These are phyloP conservation scores for Pythium volutum DNA, from an alignment of 352 stramenopile species.

Conservation along the genomic window DNA sequence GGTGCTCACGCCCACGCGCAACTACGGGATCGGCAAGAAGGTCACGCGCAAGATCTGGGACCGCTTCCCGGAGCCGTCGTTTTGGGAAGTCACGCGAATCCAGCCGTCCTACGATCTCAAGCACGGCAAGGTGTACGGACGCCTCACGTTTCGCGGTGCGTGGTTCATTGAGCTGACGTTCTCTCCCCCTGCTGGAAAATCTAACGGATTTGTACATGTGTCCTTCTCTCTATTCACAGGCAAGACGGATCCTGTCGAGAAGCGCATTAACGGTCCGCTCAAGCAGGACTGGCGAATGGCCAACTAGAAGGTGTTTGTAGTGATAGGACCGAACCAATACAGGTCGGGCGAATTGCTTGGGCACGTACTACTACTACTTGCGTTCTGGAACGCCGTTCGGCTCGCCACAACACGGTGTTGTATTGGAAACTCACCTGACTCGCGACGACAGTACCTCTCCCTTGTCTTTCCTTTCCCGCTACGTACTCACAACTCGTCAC, in stretches of 20 bases:
- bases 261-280: conserved; percentile 74
- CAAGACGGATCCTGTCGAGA: conserved; percentile 63
- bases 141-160: conserved; percentile 78
- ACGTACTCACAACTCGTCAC: conserved; percentile 56
- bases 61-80: conserved; percentile 69
- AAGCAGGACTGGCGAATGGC: conserved; percentile 68
- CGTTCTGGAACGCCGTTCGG: too few relatives aligned
- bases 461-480: too few relatives aligned
- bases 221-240: conserved; percentile 31
- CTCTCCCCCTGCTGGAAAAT: too few relatives aligned
- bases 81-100: conserved; percentile 81
- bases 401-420: too few relatives aligned
- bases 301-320: conserved; percentile 7
- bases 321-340: too few relatives aligned
- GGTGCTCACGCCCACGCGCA: conserved; percentile 59
- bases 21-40: conserved; percentile 66
- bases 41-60: conserved; percentile 76
- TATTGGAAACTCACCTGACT: not conserved
- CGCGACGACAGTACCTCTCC: too few relatives aligned
- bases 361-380: too few relatives aligned
- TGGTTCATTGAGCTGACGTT: conserved; percentile 10
- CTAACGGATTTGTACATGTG: conserved; percentile 7
- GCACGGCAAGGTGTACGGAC: conserved; percentile 83
- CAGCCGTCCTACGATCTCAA: conserved; percentile 71
- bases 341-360: too few relatives aligned